A percentile compares a stretch with the other conserved stretches of the same genome.
These are phyloP conservation scores for Chlamydomonas eustigma DNA, from an alignment of 139 green algal species.

Conservation along the genomic window DNA sequence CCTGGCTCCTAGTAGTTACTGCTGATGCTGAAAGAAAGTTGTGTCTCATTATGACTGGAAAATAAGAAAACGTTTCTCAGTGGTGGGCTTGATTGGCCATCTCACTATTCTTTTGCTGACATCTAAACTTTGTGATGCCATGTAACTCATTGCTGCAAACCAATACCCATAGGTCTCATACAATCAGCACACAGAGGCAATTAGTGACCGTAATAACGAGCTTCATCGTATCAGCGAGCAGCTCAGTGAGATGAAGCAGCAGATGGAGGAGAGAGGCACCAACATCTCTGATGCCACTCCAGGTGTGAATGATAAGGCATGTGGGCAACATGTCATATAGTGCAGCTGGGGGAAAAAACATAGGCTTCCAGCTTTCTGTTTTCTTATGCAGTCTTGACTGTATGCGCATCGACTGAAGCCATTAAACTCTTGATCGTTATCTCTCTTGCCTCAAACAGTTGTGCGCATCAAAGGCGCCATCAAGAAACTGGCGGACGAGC, in stretches of 20 bases:
- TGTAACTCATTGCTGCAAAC: too few species aligned
- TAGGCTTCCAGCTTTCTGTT: constrained; percentile 31
- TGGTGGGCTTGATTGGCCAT: too few species aligned
- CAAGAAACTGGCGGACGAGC: constrained; percentile 55
- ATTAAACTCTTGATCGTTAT: too few species aligned
- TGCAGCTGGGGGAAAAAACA: constrained; percentile 72
- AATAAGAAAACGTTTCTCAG: too few species aligned
- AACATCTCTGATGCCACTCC: constrained; percentile 74
- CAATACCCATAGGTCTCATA: constrained; percentile 26
- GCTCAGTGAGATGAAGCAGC: constrained; percentile 56
- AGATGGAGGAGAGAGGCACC: constrained; percentile 69
- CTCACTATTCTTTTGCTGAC: too few species aligned
- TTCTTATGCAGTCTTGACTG: neutral
- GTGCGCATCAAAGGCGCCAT: constrained; percentile 57
- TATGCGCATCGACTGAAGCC: too few species aligned
- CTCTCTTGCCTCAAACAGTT: neutral
- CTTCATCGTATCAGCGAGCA: constrained; percentile 57
- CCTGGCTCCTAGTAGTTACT: too few species aligned
- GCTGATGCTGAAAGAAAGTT: too few species aligned
- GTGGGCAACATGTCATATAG: constrained; percentile 33
- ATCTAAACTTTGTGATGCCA: too few species aligned
- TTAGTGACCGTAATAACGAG: constrained; percentile 65
- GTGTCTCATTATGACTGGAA: too few species aligned
- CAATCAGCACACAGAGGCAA: constrained; percentile 53
- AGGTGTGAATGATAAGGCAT: constrained; percentile 36